A percentile compares a stretch with the other conserved stretches of the same genome.
Conservation (phyloP, 2,329 filamentous ascomycete species). For the Metarhizium robertsii region DNA sequence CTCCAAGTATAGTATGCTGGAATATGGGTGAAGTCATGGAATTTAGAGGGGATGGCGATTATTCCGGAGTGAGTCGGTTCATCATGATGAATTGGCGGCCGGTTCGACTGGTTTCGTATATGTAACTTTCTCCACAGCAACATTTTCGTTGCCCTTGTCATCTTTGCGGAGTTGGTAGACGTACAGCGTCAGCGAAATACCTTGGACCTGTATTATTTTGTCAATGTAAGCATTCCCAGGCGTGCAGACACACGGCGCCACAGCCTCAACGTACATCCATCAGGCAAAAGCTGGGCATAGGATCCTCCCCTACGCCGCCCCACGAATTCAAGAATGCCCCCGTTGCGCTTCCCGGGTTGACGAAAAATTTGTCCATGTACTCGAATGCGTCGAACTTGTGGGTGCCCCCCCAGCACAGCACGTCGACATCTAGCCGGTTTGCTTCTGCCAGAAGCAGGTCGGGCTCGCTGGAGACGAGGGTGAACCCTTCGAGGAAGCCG, state of each 20-base stretch:
- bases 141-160: conserved; percentile 65
- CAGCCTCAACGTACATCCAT: conserved; percentile 69
- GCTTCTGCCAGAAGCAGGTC: conserved; percentile 59
- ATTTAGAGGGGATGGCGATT: neutral
- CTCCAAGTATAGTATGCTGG: neutral
- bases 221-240: conserved; percentile 1
- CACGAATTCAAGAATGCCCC: conserved; percentile 53
- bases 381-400: conserved; percentile 63
- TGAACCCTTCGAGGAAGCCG: conserved; percentile 61
- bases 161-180: conserved; percentile 82
- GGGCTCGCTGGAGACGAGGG: conserved; percentile 56
- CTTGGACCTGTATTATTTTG: conserved; percentile 61
- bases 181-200: conserved; percentile 89
- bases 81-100: conserved; percentile 34
- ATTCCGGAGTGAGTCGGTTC: neutral
- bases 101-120: conserved; percentile 68
- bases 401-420: conserved; percentile 60
- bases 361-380: conserved; percentile 67
- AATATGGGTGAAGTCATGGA: neutral
- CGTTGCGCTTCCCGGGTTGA: conserved; percentile 59
- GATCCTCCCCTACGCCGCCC: conserved; percentile 55
- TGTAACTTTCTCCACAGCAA: conserved; percentile 78
- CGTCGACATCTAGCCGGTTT: conserved; percentile 59
- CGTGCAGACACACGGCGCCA: neutral
- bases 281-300: conserved; percentile 84